Conservation (phyloP, 164 flowering plant genomes). For the Umbilicus rupestris region DNA sequence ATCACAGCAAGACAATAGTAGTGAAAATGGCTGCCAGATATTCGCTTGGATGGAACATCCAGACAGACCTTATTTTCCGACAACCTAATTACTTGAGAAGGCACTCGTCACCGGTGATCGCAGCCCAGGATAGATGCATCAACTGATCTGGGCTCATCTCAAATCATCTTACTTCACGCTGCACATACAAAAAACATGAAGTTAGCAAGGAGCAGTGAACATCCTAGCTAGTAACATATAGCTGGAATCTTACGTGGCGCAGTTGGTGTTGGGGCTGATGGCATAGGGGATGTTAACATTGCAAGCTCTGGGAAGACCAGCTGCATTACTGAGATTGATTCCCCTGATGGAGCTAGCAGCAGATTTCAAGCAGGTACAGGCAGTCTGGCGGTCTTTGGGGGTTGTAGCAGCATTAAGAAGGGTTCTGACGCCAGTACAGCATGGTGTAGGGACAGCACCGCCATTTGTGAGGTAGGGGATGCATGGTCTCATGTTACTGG, state of each 20-base stretch:
- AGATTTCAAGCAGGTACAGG: conserved; percentile 2
- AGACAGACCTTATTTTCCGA: not conserved
- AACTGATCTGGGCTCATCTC: not conserved
- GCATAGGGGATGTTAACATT: conserved; percentile 7
- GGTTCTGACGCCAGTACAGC: conserved; percentile 1
- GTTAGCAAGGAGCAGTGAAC: not conserved
- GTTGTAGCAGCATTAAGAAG: not conserved
- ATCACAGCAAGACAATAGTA: too few relatives aligned
- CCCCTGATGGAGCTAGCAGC: conserved; percentile 1
- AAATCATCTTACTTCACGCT: not conserved
- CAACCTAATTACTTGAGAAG: not conserved
- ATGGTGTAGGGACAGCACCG: not conserved
- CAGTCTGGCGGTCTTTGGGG: conserved; percentile 7
- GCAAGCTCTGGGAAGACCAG: conserved; percentile 5
- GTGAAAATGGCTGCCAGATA: too few relatives aligned
- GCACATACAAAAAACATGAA: not conserved
- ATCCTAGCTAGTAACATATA: not conserved
- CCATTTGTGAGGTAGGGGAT: not conserved
- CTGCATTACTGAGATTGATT: not conserved
- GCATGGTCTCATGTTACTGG: not conserved
- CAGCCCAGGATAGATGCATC: too few relatives aligned
- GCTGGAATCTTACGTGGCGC: conserved; percentile 1
- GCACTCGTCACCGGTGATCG: too few relatives aligned
- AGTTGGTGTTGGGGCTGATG: conserved; percentile 11
- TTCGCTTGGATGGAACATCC: not conserved